Percentiles rank a stretch among this genome's conserved stretches.
Evolutionary conservation across 2,329 filamentous ascomycete genomes (phyloP).

Genomic region (Aureobasidium sp.): DNA sequence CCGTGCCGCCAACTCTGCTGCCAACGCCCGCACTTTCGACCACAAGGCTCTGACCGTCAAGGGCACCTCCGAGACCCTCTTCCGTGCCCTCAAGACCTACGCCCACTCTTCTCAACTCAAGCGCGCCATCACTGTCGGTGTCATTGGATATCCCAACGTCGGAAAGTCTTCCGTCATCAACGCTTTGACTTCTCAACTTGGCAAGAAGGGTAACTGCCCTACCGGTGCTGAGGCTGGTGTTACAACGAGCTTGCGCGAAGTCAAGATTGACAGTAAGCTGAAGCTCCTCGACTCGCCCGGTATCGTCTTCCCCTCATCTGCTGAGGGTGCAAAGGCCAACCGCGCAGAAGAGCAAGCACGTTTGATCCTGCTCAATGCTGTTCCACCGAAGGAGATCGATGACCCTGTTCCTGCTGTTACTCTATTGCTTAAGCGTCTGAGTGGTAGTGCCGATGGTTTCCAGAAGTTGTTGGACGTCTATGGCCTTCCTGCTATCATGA

Average conservation of each 20-base stretch:
- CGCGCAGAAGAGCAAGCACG: conserved; percentile 64
- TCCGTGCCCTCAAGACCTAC: conserved; percentile 85
- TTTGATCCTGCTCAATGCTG: conserved; percentile 79
- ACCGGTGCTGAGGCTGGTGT: conserved; percentile 88
- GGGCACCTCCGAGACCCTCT: conserved; percentile 75
- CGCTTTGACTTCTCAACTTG: conserved; percentile 71
- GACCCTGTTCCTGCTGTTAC: conserved; percentile 84
- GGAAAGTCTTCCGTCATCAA: conserved; percentile 97
- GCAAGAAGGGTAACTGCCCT: conserved; percentile 66
- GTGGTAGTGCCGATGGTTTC: conserved; percentile 64
- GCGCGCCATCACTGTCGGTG: conserved; percentile 81
- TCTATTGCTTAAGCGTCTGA: conserved; percentile 75
- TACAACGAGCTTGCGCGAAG: conserved; percentile 77
- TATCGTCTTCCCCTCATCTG: conserved; percentile 76
- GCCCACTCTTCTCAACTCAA: conserved; percentile 78
- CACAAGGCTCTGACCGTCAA: conserved; percentile 84
- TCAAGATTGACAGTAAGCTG: conserved; percentile 92
- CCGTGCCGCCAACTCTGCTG: conserved; percentile 71
- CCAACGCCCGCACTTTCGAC: conserved; percentile 86
- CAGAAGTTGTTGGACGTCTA: conserved; percentile 78
- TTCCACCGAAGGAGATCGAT: conserved; percentile 89
- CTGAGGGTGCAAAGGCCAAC: conserved; percentile 36
- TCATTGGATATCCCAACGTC: conserved; percentile 93
- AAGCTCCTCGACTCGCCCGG: conserved; percentile 90
- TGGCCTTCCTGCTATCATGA: conserved; percentile 70